Conservation (phyloP, 2,329 filamentous ascomycete species). For the Xylaria sp. region DNA sequence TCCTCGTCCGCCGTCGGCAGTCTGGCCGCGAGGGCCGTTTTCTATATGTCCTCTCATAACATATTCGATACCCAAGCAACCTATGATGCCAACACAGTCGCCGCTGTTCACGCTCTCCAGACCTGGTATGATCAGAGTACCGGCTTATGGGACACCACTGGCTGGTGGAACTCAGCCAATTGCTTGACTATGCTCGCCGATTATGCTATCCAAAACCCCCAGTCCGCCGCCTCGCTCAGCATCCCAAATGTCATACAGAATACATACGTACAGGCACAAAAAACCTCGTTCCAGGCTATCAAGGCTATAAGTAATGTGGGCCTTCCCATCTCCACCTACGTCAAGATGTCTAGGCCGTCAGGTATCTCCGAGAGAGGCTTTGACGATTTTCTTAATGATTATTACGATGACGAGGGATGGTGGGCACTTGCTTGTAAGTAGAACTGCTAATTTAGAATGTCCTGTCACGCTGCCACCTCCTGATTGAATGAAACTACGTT, state of each 20-base stretch:
- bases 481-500: not conserved
- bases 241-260: slow-evolving; percentile 48
- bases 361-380: slow-evolving; percentile 50
- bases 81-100: slow-evolving; percentile 44
- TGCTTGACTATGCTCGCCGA: slow-evolving; percentile 57
- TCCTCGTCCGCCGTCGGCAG: slow-evolving; percentile 46
- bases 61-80: slow-evolving; percentile 38
- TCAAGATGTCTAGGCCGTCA: slow-evolving; percentile 39
- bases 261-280: slow-evolving; percentile 47
- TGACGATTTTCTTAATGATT: slow-evolving; percentile 63
- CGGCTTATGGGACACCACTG: slow-evolving; percentile 65
- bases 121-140: slow-evolving; percentile 63
- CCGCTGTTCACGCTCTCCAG: slow-evolving; percentile 54
- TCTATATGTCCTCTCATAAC: slow-evolving; percentile 47
- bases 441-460: not conserved
- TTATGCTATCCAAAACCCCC: slow-evolving; percentile 33
- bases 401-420: slow-evolving; percentile 71
- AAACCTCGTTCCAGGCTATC: slow-evolving; percentile 43
- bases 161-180: slow-evolving; percentile 73
- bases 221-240: slow-evolving; percentile 34
- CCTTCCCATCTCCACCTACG: slow-evolving; percentile 46
- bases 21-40: slow-evolving; percentile 46
- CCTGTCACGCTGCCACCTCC: not conserved
- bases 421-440: slow-evolving; percentile 62
- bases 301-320: slow-evolving; percentile 42